phyloP scores from a whole-genome alignment of 805 yeast genomes.

The Starmera dryadoides region DNA sequence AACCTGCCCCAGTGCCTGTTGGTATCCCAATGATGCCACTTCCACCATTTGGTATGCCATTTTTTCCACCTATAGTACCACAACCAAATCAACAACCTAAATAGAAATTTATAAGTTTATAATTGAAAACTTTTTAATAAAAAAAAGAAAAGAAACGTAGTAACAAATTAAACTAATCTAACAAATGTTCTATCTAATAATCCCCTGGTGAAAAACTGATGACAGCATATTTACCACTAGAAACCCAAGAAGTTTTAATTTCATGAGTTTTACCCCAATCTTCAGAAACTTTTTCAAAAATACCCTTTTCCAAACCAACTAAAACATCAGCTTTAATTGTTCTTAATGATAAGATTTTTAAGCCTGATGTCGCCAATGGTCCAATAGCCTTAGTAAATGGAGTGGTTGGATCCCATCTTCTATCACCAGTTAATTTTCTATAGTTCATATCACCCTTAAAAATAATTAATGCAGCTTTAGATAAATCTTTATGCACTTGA shows the following conservation, averaged over 20 bases:
- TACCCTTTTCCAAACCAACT: slow-evolving; percentile 73
- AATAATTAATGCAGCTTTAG: slow-evolving; percentile 61
- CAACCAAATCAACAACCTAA: slow-evolving; percentile 21
- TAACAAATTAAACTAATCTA: neutral
- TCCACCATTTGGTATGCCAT: slow-evolving; percentile 27
- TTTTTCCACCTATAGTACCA: slow-evolving; percentile 27
- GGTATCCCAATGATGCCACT: slow-evolving; percentile 18
- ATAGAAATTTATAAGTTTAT: neutral
- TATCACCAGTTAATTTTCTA: slow-evolving; percentile 88
- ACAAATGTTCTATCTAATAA: neutral
- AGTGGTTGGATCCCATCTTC: slow-evolving; percentile 80
- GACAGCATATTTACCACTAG: slow-evolving; percentile 93
- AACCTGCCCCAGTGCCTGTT: slow-evolving; percentile 7
- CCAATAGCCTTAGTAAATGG: slow-evolving; percentile 68
- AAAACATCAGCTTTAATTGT: slow-evolving; percentile 96
- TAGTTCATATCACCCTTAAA: slow-evolving; percentile 96
- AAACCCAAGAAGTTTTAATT: slow-evolving; percentile 70
- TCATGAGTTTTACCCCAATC: slow-evolving; percentile 58
- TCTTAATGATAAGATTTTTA: slow-evolving; percentile 70
- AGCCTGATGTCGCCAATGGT: slow-evolving; percentile 51
- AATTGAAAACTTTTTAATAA: neutral
- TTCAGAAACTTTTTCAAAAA: slow-evolving; percentile 57
- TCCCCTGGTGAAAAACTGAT: slow-evolving; percentile 48
- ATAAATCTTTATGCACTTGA: slow-evolving; percentile 52
- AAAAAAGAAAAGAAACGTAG: neutral